Conservation (phyloP, 495 filamentous ascomycete genomes). For the Corynascus novoguineensis region DNA sequence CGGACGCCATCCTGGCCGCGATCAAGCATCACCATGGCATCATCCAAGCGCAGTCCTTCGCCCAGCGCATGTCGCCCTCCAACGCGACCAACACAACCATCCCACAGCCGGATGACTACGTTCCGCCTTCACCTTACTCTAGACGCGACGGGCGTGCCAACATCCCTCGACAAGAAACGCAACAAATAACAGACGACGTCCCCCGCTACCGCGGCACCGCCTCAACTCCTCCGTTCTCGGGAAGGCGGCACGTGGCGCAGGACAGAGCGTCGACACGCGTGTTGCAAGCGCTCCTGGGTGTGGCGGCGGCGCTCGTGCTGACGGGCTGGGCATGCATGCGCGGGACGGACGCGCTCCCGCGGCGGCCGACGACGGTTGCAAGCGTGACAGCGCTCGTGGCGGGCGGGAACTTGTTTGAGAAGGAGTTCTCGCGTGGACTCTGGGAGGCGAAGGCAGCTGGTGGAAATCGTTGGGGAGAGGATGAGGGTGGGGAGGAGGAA, state of each 20-base stretch:
- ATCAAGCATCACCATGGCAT: constrained; percentile 24
- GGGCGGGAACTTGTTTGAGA: constrained; percentile 12
- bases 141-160: no score
- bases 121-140: no score
- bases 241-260: constrained; percentile 15
- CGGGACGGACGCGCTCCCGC: constrained; percentile 8
- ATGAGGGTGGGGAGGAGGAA: background rate
- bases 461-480: background rate
- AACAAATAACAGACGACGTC: background rate
- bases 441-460: background rate
- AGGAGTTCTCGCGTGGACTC: background rate
- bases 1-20: constrained; percentile 5
- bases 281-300: constrained; percentile 15
- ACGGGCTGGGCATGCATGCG: constrained; percentile 9
- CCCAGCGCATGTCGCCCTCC: background rate
- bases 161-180: no score
- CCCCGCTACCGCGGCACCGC: constrained; percentile 1
- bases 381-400: constrained; percentile 5
- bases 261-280: constrained; percentile 20
- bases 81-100: constrained; percentile 13
- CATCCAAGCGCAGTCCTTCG: constrained; percentile 19
- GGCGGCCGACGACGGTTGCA: constrained; percentile 14
- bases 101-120: no score
- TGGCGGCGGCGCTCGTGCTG: background rate
- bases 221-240: background rate